Evolutionary conservation across 2,329 filamentous ascomycete species (phyloP).

Genomic region (Colletotrichum endophyticum): DNA sequence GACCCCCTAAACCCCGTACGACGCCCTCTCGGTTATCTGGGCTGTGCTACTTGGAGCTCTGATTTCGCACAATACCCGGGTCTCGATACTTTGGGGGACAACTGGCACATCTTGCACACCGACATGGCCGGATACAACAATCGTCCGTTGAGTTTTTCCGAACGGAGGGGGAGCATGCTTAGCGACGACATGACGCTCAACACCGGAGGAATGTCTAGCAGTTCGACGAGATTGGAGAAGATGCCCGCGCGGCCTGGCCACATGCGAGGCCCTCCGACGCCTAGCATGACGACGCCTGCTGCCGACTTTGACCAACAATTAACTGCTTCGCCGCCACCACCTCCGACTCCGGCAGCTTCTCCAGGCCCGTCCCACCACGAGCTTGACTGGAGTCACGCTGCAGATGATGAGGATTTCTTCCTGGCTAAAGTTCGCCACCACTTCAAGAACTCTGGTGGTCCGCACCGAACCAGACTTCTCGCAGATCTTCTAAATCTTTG

Average conservation of each 20-base stretch:
- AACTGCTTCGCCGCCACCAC: constrained; percentile 66
- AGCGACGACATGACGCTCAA: constrained; percentile 63
- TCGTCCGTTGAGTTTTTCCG: constrained; percentile 63
- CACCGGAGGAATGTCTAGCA: constrained; percentile 48
- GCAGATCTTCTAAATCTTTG: constrained; percentile 92
- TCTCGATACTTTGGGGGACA: not conserved
- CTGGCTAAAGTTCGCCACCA: constrained; percentile 79
- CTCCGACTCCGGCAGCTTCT: constrained; percentile 69
- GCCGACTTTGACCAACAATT: constrained; percentile 67
- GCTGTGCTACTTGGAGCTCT: not conserved
- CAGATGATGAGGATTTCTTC: constrained; percentile 83
- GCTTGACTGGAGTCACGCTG: constrained; percentile 77
- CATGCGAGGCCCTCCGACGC: constrained; percentile 65
- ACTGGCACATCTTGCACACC: not conserved
- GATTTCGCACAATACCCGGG: not conserved
- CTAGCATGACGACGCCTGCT: constrained; percentile 69
- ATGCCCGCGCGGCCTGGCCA: constrained; percentile 51
- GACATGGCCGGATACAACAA: constrained; percentile 48
- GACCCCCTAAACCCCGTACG: not conserved
- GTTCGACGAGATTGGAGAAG: constrained; percentile 56
- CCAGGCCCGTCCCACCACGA: constrained; percentile 66
- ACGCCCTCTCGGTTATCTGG: not conserved
- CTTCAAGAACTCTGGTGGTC: constrained; percentile 78
- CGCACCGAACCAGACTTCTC: constrained; percentile 80
- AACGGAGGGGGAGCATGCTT: constrained; percentile 63